Base-by-base conservation (phyloP, 148 eudicot species). In the Camellia granthamiana region DNA sequence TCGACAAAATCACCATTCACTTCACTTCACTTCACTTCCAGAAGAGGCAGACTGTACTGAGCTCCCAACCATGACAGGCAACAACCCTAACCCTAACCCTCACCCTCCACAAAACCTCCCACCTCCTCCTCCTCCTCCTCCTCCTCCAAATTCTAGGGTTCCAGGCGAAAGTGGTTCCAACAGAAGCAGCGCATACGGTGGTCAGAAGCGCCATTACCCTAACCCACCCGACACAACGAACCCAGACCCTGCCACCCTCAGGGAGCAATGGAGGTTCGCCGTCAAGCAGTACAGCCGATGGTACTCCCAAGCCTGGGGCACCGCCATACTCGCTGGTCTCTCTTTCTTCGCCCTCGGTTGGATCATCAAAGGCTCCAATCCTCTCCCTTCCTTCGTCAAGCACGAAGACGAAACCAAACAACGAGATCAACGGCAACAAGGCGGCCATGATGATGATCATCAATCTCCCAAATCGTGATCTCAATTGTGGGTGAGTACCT, bases 231-330 rank as follows among this genome's bases (percentile, higher is more conserved):
- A 93, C 14, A 0, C 85, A 56, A 43, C 63, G 0, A 87, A 83
- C 71, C 91, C 91, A 41, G 89, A 89, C 72, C 44, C 89, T 38
- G 85, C 88, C 54, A 87, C 97, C 0, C 86, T 95, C 47, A 89
- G 91, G 77, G 97, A 93, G 42, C 98, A 95, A 78, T 95, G 98
- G 98, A 87, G 83, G 85, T 95, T 77, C 77, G 98, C 98, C 1
- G 90, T 87, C 12, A 87, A 86, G 81, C 97, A 93, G 84, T 95
- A 93, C 89, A 90, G 96, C 74, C 85, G 78, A 76, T 96, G 99
- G 99, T 96, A 96, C 80, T 91, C 98, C 13, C 95, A 92, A 42
- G 99, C 99, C 16, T 96, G 99, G 99, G 99, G 99, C 8, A 89
- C 97, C 18, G 99, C 99, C 72, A 96, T 94, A 70, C 89, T 96